Evolutionary conservation across 345 rosid species (phyloP).

Genomic region (Aethionema arabicum): DNA sequence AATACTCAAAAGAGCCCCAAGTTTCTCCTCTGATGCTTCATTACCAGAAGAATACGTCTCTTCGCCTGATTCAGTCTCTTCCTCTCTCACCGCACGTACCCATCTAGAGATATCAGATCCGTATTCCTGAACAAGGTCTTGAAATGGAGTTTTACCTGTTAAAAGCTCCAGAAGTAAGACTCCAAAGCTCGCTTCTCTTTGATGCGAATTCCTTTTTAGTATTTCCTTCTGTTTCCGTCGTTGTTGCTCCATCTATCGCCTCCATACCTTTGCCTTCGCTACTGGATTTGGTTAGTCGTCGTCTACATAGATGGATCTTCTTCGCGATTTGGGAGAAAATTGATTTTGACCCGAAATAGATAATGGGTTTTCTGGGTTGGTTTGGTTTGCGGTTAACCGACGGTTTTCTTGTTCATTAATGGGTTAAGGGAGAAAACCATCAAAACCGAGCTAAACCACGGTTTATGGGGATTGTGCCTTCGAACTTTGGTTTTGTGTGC

Average conservation of each 20-base stretch:
- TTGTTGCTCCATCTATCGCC: conserved; percentile 24
- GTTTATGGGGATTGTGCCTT: too few species aligned
- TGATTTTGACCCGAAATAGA: too few species aligned
- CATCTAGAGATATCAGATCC: conserved; percentile 89
- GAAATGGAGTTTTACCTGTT: conserved; percentile 91
- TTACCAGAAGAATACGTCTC: conserved; percentile 81
- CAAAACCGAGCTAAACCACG: too few species aligned
- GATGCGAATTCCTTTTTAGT: conserved; percentile 60
- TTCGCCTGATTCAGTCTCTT: conserved; percentile 90
- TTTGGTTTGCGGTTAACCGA: too few species aligned
- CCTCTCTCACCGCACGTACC: conserved; percentile 88
- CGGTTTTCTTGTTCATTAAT: too few species aligned
- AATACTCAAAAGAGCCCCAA: conserved; percentile 72
- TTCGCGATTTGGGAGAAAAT: too few species aligned
- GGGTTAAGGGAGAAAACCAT: too few species aligned
- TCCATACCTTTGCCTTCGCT: conserved; percentile 29
- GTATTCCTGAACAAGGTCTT: conserved; percentile 87
- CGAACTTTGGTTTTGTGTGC: too few species aligned
- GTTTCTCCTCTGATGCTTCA: conserved; percentile 87
- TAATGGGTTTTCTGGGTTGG: too few species aligned
- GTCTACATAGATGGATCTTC: conserved; percentile 14
- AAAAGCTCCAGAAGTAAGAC: conserved; percentile 86
- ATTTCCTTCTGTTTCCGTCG: conserved; percentile 25
- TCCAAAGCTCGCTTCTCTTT: conserved; percentile 72
- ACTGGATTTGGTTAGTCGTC: neutral